Evolutionary conservation across 202 grass and related monocot species (phyloP).

Genomic region (Zoysia matrella): DNA sequence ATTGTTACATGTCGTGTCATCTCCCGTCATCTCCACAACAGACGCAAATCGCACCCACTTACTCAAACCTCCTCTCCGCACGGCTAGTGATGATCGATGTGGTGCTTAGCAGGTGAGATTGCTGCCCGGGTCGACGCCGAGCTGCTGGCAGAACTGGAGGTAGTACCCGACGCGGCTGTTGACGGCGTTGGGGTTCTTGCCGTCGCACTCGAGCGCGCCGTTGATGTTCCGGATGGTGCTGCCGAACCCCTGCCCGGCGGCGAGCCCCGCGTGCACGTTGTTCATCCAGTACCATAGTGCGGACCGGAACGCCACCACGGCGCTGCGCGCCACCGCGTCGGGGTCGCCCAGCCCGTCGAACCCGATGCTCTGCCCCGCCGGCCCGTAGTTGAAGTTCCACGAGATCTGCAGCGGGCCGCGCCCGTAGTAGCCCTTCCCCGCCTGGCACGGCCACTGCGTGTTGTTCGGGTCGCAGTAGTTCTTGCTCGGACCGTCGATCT

Average conservation of each 20-base stretch:
- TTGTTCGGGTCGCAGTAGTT: slow-evolving; percentile 42
- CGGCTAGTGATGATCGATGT: not conserved
- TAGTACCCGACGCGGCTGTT: slow-evolving; percentile 66
- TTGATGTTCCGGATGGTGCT: slow-evolving; percentile 77
- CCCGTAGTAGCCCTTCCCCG: slow-evolving; percentile 83
- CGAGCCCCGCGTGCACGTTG: slow-evolving; percentile 54
- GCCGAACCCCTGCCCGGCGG: slow-evolving; percentile 71
- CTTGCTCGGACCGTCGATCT: slow-evolving; percentile 71
- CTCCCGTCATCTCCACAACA: not conserved
- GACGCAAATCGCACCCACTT: not conserved
- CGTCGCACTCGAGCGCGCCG: slow-evolving; percentile 13
- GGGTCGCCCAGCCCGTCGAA: slow-evolving; percentile 81
- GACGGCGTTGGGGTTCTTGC: slow-evolving; percentile 52
- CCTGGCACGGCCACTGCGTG: slow-evolving; percentile 67
- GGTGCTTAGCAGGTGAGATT: slow-evolving; percentile 66
- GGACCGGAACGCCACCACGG: slow-evolving; percentile 63
- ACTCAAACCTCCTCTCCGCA: no score
- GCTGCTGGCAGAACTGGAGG: slow-evolving; percentile 70
- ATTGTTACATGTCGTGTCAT: not conserved
- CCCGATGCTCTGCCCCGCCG: slow-evolving; percentile 70
- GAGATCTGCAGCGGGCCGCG: slow-evolving; percentile 81
- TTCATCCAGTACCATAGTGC: slow-evolving; percentile 89
- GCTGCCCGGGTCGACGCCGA: slow-evolving; percentile 70
- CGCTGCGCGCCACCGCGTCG: slow-evolving; percentile 68
- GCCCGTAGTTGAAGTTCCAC: slow-evolving; percentile 50